Evolutionary conservation across 1,284 basidiomycete genomes (phyloP), one percentile per base, ranked within the genome.

Genomic region (Heterobasidion occidentale): DNA sequence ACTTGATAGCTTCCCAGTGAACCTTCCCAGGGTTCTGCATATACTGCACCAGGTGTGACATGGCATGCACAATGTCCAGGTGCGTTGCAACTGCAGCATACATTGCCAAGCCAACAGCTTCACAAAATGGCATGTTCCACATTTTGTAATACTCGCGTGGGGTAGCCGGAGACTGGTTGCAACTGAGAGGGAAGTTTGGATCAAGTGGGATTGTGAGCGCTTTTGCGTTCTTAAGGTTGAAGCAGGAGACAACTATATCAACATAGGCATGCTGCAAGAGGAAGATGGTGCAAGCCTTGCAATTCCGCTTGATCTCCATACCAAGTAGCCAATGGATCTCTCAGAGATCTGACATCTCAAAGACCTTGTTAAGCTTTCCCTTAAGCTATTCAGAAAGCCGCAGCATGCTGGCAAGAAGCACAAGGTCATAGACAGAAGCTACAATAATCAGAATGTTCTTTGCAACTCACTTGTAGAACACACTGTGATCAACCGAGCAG

Each of bases 341-440:
- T 8, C 63, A 56, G 14, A 68, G 56, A 34, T 63, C 56, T 1
- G 49, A 63, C 7, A 62, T 58, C 14, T 58, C 49, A 20, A 62
- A 35, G 15, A 54, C 17, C 33, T 46, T 36, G 9, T 44, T 14
- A 1, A 62, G 46, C 9, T 56, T 45, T 11, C 7, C 45, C 46
- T 60, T 61, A n/a, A 60, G 42, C 15, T 49, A 35, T 3, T 54
- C 42, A 20, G 60, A 42, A 12, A 56, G 49, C 1, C 8, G 14
- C 1, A 35, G 38, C 12, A 56, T 36, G 9, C 52, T 11, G 4
- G 55, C 59, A 14, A 53, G 57, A 27, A 69, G 61, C 1, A 64
- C 61, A 33, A 61, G 62, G 58, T 73, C 69, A 56, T 74, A 69
- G 33, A 71, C 66, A 55, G 71, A 66, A 9, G 69, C 57, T 4